These are phyloP conservation scores for Dactylis glomerata DNA, from an alignment of 176 grass and related monocot species.

Conservation along the genomic window DNA sequence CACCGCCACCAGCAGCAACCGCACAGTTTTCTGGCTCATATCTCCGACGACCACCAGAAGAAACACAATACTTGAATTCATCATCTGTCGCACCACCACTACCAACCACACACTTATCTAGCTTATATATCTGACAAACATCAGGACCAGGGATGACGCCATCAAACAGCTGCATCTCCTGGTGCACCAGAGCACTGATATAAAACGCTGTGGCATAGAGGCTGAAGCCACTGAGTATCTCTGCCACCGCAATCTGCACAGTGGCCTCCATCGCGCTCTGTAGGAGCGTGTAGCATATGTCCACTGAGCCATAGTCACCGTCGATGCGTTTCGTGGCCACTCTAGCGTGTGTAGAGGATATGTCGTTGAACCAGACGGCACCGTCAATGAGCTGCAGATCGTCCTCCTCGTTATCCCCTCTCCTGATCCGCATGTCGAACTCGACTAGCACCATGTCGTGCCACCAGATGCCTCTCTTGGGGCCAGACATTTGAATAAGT, in stretches of 20 bases:
- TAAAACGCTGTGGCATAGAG: neutral
- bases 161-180: neutral
- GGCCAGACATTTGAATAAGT: neutral
- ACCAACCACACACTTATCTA: neutral
- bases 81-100: neutral
- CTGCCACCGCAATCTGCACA: neutral
- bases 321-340: neutral
- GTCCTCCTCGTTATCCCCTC: neutral
- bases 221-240: neutral
- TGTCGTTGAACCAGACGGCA: neutral
- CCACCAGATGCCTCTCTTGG: neutral
- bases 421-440: conserved; percentile 8
- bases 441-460: neutral
- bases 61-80: neutral
- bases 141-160: neutral
- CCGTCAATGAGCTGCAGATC: neutral
- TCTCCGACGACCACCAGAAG: neutral
- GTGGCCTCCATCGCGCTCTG: neutral
- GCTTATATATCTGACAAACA: neutral
- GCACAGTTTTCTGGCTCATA: neutral
- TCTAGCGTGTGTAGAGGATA: neutral
- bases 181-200: neutral
- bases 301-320: neutral
- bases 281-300: neutral
- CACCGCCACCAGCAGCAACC: neutral